These are phyloP conservation scores for Solanum neorickii DNA, from an alignment of 257 asterid species.

Conservation along the genomic window DNA sequence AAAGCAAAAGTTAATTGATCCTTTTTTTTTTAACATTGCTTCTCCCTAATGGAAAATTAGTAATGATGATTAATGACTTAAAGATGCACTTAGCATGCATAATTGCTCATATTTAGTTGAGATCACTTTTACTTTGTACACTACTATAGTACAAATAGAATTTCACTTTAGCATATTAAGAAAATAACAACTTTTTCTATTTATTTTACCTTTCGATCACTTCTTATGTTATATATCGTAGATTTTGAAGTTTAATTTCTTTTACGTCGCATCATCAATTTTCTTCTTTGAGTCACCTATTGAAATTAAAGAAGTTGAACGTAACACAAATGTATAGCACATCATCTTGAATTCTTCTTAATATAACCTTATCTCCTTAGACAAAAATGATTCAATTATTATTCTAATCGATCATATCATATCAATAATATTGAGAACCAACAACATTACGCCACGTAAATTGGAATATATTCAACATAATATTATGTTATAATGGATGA, in stretches of 20 bases:
- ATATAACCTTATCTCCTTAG: background rate
- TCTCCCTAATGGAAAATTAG: background rate
- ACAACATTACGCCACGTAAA: background rate
- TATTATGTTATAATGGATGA: background rate
- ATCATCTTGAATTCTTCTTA: background rate
- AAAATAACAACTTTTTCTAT: background rate
- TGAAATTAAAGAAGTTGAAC: background rate
- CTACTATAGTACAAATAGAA: too few relatives aligned
- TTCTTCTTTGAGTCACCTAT: background rate
- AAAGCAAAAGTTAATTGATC: background rate
- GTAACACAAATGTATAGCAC: background rate
- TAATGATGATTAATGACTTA: background rate
- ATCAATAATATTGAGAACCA: background rate
- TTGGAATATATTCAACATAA: background rate
- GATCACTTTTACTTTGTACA: too few relatives aligned
- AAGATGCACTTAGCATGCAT: background rate
- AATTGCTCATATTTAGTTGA: background rate
- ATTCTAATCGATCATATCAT: background rate
- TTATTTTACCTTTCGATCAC: background rate
- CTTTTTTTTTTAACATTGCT: background rate
- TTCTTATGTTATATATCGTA: too few relatives aligned
- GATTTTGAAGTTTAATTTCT: background rate
- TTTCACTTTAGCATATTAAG: too few relatives aligned
- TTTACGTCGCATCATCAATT: background rate
- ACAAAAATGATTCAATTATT: background rate